A percentile compares a stretch with the other conserved stretches of the same genome.
Conservation (phyloP, 352 stramenopile species). For the Phytophthora melonis region DNA sequence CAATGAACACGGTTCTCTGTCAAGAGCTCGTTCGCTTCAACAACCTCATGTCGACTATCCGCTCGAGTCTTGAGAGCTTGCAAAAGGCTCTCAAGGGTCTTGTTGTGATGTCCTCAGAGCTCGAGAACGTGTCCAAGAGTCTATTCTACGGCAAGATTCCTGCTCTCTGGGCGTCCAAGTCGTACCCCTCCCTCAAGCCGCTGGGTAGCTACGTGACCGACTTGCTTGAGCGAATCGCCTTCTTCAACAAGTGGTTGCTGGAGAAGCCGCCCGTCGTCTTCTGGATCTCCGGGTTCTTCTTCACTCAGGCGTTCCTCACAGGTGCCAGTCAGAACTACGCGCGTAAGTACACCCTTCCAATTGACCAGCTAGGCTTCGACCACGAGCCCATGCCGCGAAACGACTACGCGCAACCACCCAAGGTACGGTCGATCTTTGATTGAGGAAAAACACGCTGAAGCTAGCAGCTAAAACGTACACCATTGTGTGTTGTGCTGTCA, state of each 20-base stretch:
- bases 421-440: slow-evolving; percentile 41
- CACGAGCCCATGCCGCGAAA: slow-evolving; percentile 83
- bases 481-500: slow-evolving; percentile 29
- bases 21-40: slow-evolving; percentile 96
- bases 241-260: slow-evolving; percentile 93
- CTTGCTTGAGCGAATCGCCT: slow-evolving; percentile 90
- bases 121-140: slow-evolving; percentile 94
- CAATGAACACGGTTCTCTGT: slow-evolving; percentile 95
- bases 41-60: slow-evolving; percentile 91
- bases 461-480: slow-evolving; percentile 6
- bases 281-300: slow-evolving; percentile 97
- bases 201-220: slow-evolving; percentile 92
- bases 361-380: slow-evolving; percentile 88
- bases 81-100: slow-evolving; percentile 93
- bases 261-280: slow-evolving; percentile 90
- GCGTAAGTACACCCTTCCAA: slow-evolving; percentile 92
- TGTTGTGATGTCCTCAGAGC: slow-evolving; percentile 94
- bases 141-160: slow-evolving; percentile 95
- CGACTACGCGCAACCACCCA: slow-evolving; percentile 77
- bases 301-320: slow-evolving; percentile 96
- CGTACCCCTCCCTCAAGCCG: slow-evolving; percentile 95
- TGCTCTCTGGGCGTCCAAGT: slow-evolving; percentile 88
- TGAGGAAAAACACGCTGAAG: background rate
- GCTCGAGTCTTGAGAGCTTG: slow-evolving; percentile 85
- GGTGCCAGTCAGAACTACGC: slow-evolving; percentile 96